A percentile compares a stretch with the other conserved stretches of the same genome.
Evolutionary conservation across 495 filamentous ascomycete genomes (phyloP).

Genomic region (Xylaria castorea): DNA sequence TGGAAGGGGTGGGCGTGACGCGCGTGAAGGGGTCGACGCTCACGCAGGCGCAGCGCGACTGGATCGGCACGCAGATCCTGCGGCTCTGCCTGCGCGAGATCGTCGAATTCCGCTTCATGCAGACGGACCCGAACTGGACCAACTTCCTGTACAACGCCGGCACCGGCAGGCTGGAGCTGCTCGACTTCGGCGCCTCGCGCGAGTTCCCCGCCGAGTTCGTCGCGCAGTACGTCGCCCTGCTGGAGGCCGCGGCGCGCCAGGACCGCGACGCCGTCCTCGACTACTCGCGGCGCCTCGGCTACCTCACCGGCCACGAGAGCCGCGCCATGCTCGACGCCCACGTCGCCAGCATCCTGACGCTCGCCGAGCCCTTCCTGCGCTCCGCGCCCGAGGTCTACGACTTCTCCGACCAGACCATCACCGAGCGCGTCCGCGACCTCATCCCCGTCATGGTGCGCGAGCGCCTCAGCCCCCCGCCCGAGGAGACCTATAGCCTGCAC

Average conservation of each 20-base stretch:
- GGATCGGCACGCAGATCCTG: conserved; percentile 91
- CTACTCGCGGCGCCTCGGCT: conserved; percentile 83
- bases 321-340: conserved; percentile 87
- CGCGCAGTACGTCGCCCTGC: conserved; percentile 73
- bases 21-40: conserved; percentile 68
- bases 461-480: conserved; percentile 85
- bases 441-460: conserved; percentile 95
- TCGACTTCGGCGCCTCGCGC: conserved; percentile 93
- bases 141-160: conserved; percentile 90
- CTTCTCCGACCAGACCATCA: conserved; percentile 93
- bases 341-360: conserved; percentile 76
- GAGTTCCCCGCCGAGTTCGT: conserved; percentile 86
- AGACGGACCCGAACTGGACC: conserved; percentile 99
- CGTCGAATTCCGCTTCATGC: conserved; percentile 94
- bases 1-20: conserved; percentile 87
- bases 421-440: conserved; percentile 81
- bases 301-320: conserved; percentile 88
- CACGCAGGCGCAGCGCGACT: conserved; percentile 83
- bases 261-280: conserved; percentile 68
- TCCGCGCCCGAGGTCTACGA: conserved; percentile 85
- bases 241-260: conserved; percentile 74
- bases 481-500: conserved; percentile 97
- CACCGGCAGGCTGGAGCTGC: conserved; percentile 79
- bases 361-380: conserved; percentile 87
- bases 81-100: conserved; percentile 94